Evolutionary conservation across 768 basidiomycete genomes (phyloP), one percentile per base, ranked within the genome.

Genomic region (Termitomyces sp.): DNA sequence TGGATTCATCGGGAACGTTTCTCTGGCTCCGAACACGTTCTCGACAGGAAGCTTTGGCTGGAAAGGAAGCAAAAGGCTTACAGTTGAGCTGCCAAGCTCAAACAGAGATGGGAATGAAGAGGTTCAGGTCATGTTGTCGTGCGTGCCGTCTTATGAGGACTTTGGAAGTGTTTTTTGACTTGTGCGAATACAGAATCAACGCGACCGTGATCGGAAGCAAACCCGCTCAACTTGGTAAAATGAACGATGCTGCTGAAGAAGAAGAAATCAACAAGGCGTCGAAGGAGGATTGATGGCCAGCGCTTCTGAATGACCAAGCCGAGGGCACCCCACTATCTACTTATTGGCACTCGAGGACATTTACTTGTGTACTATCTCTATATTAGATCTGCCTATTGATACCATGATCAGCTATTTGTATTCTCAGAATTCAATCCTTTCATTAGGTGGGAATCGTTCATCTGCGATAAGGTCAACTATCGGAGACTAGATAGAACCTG

Each of bases 11-110:
- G 84, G 83, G 15, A 79, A 74, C 46, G 70, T 86, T 25, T 81
- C 82, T 0, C 78, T 92, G 7, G 65, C 80, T 4, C 83, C 92
- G 1, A 81, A 73, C 60, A 77, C 82, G 43, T 92, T 94, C 72
- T 67, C 77, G 14, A 91, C 90, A 0, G 90, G 91, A 11, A 90
- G 88, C 69, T 91, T 88, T 70, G 92, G 92, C 17, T 94, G 92
- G 92, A 93, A 92, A 71, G 91, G 87, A 2, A 83, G 73, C 71
- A 88, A 86, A 71, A 81, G 86, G 31, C 72, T 92, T 61, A 79
- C 77, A 1, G 79, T 94, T 55, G 88, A 91, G 67, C 70, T 93
- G 15, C 77, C 83, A 58, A 77, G 79, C 59, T 68, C 75, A 0
- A 81, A 83, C 15, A 78, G 72, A 46, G 80, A 74, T 5, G 76